Evolutionary conservation across 768 basidiomycete species (phyloP), one percentile per base, ranked within the genome.

Genomic region (Lactifluus volemus): DNA sequence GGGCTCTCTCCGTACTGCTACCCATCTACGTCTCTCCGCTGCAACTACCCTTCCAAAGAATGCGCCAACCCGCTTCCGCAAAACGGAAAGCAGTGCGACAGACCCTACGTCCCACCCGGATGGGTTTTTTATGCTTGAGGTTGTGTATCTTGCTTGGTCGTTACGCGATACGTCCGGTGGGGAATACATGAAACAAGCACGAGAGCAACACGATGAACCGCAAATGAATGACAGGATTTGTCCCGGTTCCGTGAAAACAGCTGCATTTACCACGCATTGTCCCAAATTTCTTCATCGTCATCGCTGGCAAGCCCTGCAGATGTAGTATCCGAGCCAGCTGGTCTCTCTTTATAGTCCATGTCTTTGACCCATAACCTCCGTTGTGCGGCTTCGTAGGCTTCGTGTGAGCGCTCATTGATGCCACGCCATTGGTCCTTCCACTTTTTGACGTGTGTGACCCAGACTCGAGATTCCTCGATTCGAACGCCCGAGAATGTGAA

Each of bases 181-280:
- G 14, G 92, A 95, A 65, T 98, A 98, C 74, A 84, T 96, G 83
- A 88, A 86, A 69, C 86, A 89, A 67, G 86, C 87, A 2, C 78
- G 90, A 57, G 88, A 89, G 68, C 79, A 79, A n/a, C 25, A 25
- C 25, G 25, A 25, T 25, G 25, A 1, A 25, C 25, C 25, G 25
- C 25, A 25, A 25, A 25, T 25, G 25, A 25, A 25, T 25, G 25
- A 1, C 25, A 25, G 25, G 25, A 25, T 25, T 25, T 2, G 25
- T 25, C 25, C 1, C 25, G 25, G 25, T 25, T 2, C 25, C 25
- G 25, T 25, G 25, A 25, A 25, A 1, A 25, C 25, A 25, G 25
- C 25, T 10, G 10, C 25, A 2, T 25, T 36, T 36, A 36, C 34
- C 34, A 36, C 5, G 10, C 34, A 10, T 25, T 25, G 25, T 36